Evolutionary conservation across 116 monocot genomes (phyloP).

Genomic region (Iris pallida): DNA sequence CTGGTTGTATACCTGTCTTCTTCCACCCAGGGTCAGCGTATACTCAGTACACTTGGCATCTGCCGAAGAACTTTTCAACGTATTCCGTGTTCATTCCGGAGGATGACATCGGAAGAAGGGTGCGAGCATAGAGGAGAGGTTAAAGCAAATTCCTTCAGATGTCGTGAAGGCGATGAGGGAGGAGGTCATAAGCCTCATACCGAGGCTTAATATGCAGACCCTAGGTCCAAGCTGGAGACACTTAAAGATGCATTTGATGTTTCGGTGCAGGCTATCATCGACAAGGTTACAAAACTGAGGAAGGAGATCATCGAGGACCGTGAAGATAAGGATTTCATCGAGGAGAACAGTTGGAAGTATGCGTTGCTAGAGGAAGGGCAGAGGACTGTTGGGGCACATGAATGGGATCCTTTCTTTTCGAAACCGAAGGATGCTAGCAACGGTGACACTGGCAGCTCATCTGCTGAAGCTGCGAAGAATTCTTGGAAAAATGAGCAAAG

Average conservation of each 20-base stretch:
- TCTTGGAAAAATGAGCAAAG: conserved; percentile 77
- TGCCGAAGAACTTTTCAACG: conserved; percentile 60
- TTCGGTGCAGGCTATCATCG: conserved; percentile 73
- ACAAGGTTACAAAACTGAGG: conserved; percentile 65
- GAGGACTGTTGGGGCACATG: conserved; percentile 69
- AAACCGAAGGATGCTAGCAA: conserved; percentile 70
- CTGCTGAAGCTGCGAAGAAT: conserved; percentile 63
- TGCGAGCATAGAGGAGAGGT: conserved; percentile 59
- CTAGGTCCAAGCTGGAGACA: conserved; percentile 66
- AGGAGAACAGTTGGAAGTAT: conserved; percentile 98
- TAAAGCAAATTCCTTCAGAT: conserved; percentile 45
- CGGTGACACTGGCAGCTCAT: no score
- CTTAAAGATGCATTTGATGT: conserved; percentile 94
- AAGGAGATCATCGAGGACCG: conserved; percentile 54
- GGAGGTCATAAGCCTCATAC: conserved; percentile 75
- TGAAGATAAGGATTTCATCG: conserved; percentile 74
- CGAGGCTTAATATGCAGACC: conserved; percentile 82
- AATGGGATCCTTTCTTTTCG: conserved; percentile 97
- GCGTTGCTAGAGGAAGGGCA: conserved; percentile 68
- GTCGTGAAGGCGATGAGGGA: conserved; percentile 71
- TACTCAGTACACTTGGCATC: conserved; percentile 92
- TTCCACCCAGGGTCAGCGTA: conserved; percentile 96
- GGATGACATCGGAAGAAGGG: conserved; percentile 62
- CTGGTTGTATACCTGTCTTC: conserved; percentile 95
- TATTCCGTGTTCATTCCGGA: conserved; percentile 95